Conservation (phyloP, 768 basidiomycete genomes). For the Pulveroboletus sp. region DNA sequence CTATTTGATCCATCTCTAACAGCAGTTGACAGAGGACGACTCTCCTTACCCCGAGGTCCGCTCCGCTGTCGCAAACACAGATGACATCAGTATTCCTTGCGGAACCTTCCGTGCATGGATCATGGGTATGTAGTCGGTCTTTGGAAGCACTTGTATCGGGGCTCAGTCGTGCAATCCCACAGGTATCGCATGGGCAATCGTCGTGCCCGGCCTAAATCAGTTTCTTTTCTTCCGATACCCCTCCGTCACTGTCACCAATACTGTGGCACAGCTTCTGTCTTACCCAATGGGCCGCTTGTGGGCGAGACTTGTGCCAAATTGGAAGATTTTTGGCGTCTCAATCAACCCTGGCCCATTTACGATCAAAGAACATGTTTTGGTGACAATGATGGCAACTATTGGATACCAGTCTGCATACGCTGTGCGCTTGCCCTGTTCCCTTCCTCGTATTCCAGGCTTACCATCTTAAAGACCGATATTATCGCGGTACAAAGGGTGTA, state of each 20-base stretch:
- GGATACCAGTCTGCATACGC: constrained; percentile 28
- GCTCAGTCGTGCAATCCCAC: neutral
- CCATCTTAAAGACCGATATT: constrained; percentile 48
- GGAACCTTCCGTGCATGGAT: constrained; percentile 58
- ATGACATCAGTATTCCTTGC: constrained; percentile 61
- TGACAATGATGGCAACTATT: constrained; percentile 63
- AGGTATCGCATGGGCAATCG: constrained; percentile 48
- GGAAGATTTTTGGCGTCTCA: constrained; percentile 50
- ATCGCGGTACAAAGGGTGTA: constrained; percentile 68
- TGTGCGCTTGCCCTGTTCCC: constrained; percentile 6
- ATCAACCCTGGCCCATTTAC: constrained; percentile 76
- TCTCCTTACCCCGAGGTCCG: constrained; percentile 84
- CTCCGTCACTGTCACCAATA: constrained; percentile 35
- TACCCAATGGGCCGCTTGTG: constrained; percentile 66
- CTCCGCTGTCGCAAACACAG: constrained; percentile 69
- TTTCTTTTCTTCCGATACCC: constrained; percentile 75
- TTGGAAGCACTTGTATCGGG: neutral
- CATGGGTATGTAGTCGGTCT: constrained; percentile 34
- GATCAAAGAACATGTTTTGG: constrained; percentile 70
- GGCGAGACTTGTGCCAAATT: constrained; percentile 49
- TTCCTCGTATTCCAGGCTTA: neutral
- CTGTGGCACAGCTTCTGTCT: constrained; percentile 69
- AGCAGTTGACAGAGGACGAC: constrained; percentile 48
- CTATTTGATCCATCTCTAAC: constrained; percentile 13
- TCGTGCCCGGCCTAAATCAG: constrained; percentile 72